These are phyloP conservation scores for Plasmopara viticola DNA, from an alignment of 352 stramenopile genomes.

Conservation along the genomic window DNA sequence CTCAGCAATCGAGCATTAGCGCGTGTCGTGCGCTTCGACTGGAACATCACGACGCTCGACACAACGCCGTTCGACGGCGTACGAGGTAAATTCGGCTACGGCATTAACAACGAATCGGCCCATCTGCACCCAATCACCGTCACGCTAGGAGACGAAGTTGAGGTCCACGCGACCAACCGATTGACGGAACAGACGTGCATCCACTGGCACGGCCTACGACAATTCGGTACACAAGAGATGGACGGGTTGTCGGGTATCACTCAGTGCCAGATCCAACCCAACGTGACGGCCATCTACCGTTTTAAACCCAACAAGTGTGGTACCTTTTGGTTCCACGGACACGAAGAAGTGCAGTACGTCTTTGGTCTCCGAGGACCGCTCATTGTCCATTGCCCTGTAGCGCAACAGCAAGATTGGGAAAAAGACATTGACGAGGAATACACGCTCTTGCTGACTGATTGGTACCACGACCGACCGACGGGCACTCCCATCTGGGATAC, in stretches of 20 bases:
- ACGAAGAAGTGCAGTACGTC: slow-evolving; percentile 42
- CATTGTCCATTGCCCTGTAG: slow-evolving; percentile 27
- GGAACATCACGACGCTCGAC: slow-evolving; percentile 31
- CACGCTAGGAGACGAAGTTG: slow-evolving; percentile 28
- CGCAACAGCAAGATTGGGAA: slow-evolving; percentile 27
- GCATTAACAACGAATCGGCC: slow-evolving; percentile 32
- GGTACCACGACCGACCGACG: slow-evolving; percentile 35
- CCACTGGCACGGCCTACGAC: slow-evolving; percentile 41
- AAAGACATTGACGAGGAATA: slow-evolving; percentile 33
- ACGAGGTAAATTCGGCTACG: slow-evolving; percentile 16
- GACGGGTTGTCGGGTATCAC: slow-evolving; percentile 41
- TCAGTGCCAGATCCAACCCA: slow-evolving; percentile 38
- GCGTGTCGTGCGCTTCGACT: slow-evolving; percentile 27
- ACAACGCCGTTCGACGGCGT: slow-evolving; percentile 30
- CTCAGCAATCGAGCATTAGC: slow-evolving; percentile 13
- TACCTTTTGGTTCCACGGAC: slow-evolving; percentile 41
- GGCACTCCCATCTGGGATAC: slow-evolving; percentile 36
- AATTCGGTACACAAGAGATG: slow-evolving; percentile 39
- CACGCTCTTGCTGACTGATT: slow-evolving; percentile 30
- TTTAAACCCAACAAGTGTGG: slow-evolving; percentile 38
- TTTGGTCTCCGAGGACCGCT: slow-evolving; percentile 34
- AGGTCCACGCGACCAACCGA: slow-evolving; percentile 35
- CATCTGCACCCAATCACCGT: slow-evolving; percentile 25
- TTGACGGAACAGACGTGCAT: slow-evolving; percentile 36
- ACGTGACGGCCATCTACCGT: slow-evolving; percentile 33